A percentile compares a stretch with the other conserved stretches of the same genome.
Conservation (phyloP, 257 asterid species). For the Lantana camara region DNA sequence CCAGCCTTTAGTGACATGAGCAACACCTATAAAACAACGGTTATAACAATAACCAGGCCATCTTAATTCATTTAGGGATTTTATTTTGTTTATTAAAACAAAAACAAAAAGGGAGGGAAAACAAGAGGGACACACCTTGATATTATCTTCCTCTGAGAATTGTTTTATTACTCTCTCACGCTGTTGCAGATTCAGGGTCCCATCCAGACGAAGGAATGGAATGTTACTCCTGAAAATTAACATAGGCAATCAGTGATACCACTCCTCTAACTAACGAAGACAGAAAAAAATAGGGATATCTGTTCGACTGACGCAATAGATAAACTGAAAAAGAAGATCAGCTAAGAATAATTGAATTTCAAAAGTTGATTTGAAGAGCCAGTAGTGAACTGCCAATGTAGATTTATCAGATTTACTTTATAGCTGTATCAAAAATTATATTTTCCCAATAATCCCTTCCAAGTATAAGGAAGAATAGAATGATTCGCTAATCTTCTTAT, state of each 20-base stretch:
- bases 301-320: background rate
- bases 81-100: no score
- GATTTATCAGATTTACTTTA: background rate
- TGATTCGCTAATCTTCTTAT: conserved; percentile 7
- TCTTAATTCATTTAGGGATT: background rate
- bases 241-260: conserved; percentile 3
- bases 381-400: conserved; percentile 4
- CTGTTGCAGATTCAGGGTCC: conserved; percentile 90
- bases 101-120: background rate
- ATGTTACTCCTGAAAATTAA: conserved; percentile 56
- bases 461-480: background rate
- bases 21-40: conserved; percentile 56
- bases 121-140: conserved; percentile 51
- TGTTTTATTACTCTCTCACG: conserved; percentile 86
- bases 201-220: conserved; percentile 87
- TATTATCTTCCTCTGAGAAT: conserved; percentile 78
- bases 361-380: conserved; percentile 19
- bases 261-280: conserved; percentile 10
- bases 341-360: background rate
- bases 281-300: conserved; percentile 5
- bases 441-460: background rate
- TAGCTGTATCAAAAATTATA: background rate
- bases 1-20: conserved; percentile 98
- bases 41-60: conserved; percentile 2
- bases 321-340: conserved; percentile 11